phyloP scores from a whole-genome alignment of 1,284 basidiomycete species.

The Wolfiporia cocos region DNA sequence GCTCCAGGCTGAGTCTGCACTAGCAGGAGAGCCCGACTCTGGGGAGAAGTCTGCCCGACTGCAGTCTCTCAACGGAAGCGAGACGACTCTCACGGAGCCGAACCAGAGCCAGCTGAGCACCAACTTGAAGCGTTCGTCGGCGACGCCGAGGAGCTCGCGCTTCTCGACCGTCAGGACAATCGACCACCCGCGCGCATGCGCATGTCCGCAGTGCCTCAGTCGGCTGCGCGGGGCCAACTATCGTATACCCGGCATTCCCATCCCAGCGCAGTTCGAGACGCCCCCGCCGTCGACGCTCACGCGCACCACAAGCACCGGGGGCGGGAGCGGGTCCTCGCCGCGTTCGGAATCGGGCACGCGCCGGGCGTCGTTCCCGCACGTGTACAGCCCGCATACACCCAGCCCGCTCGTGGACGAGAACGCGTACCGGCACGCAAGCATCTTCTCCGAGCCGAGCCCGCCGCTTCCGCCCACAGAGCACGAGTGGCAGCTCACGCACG shows the following conservation, averaged over 20 bases:
- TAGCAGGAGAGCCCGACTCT: too few species aligned
- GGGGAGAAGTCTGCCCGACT: too few species aligned
- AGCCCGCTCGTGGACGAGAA: slow-evolving; percentile 1
- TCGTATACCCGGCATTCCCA: too few species aligned
- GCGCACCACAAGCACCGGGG: not conserved
- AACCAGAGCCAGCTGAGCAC: not conserved
- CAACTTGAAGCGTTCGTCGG: too few species aligned
- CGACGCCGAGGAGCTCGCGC: not conserved
- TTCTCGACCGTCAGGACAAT: not conserved
- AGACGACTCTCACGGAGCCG: not conserved
- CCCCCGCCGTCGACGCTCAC: not conserved
- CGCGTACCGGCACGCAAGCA: not conserved
- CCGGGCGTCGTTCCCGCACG: not conserved
- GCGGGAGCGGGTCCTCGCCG: not conserved
- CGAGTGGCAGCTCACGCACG: slow-evolving; percentile 3
- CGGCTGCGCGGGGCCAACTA: too few species aligned
- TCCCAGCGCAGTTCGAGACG: not conserved
- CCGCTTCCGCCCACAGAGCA: slow-evolving; percentile 1
- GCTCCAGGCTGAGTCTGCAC: not conserved
- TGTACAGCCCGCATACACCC: not conserved
- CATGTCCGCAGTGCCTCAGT: not conserved
- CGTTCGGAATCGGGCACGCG: not conserved
- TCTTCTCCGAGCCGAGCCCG: not conserved
- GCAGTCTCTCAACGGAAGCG: too few species aligned
- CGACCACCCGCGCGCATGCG: not conserved